Evolutionary conservation across 805 yeast species (phyloP), one percentile per base, ranked within the genome.

Genomic region (Tetrapisispora iriomotensis): DNA sequence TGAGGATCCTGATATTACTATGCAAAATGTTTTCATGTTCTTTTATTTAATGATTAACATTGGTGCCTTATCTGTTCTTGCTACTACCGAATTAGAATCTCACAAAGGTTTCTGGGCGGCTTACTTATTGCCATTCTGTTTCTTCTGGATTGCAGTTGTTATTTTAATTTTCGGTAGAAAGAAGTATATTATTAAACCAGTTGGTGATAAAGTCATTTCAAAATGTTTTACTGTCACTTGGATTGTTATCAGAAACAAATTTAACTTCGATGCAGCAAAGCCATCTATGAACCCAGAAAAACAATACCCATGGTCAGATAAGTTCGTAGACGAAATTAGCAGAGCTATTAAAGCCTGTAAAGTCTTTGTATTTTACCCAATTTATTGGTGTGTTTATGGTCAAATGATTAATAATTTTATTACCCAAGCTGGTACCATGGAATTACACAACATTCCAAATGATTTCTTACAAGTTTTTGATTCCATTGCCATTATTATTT

Each of bases 401-500:
- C 85, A 79, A 65, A 81, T 82, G 82, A 58, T 74, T 42, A 77
- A 75, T 64, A 78, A 78, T 60, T 80, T 82, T 51, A 72, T 80
- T 43, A 72, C 84, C 29, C 86, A 79, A 57, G 86, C 88, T 33
- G 82, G 78, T 42, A 68, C 72, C 47, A 78, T 82, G 84, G 75
- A 79, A 50, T 66, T 73, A 39, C 86, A 82, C 57, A 82, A 84
- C 29, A 69, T 82, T 49, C 92, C 94, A 48, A 83, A 83, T 56
- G 94, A 82, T 67, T 68, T 82, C 50, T 72, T 82, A 66, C 81
- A 77, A 61, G 80, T 77, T 54, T 72, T 83, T 49, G 81, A 83
- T 61, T 82, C 92, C 22, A 65, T 83, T 50, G 79, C 85, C 29
- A 72, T 83, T 49, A 79, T 83, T 49, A 65, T 83, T n/a, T 77